phyloP scores from a whole-genome alignment of 305 asterid genomes.

The Rubia tinctorum region DNA sequence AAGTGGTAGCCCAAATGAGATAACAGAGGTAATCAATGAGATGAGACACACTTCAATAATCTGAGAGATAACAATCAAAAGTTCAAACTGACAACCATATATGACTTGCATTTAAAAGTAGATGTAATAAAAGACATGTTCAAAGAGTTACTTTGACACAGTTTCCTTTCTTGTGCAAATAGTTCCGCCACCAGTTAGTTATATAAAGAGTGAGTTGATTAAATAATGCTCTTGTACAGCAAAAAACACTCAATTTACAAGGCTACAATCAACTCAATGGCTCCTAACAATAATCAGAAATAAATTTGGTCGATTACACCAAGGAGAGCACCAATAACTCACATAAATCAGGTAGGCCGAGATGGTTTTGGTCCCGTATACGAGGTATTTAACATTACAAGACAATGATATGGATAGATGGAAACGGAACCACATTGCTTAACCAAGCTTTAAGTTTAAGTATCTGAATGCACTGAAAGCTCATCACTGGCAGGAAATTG shows the following conservation, averaged over 20 bases:
- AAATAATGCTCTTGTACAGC: conserved; percentile 77
- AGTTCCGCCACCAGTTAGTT: conserved; percentile 85
- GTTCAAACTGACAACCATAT: conserved; percentile 18
- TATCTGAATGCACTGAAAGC: background rate
- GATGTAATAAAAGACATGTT: conserved; percentile 7
- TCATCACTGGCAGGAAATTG: no score
- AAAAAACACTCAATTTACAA: conserved; percentile 15
- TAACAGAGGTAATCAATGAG: conserved; percentile 73
- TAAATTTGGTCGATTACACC: conserved; percentile 46
- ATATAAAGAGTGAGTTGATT: conserved; percentile 86
- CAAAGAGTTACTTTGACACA: conserved; percentile 70
- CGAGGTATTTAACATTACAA: no score
- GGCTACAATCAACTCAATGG: conserved; percentile 10
- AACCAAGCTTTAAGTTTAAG: background rate
- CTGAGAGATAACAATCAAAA: conserved; percentile 36
- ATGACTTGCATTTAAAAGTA: conserved; percentile 15
- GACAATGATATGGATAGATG: background rate
- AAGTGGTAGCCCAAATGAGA: conserved; percentile 94
- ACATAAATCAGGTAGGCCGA: no score
- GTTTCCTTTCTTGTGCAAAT: conserved; percentile 88
- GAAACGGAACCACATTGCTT: background rate
- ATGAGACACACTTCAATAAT: conserved; percentile 87
- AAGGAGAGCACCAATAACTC: conserved; percentile 94
- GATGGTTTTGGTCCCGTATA: no score
- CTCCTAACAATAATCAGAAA: conserved; percentile 19